phyloP scores from a whole-genome alignment of 768 basidiomycete species.

The Dioszegia aurantiaca region DNA sequence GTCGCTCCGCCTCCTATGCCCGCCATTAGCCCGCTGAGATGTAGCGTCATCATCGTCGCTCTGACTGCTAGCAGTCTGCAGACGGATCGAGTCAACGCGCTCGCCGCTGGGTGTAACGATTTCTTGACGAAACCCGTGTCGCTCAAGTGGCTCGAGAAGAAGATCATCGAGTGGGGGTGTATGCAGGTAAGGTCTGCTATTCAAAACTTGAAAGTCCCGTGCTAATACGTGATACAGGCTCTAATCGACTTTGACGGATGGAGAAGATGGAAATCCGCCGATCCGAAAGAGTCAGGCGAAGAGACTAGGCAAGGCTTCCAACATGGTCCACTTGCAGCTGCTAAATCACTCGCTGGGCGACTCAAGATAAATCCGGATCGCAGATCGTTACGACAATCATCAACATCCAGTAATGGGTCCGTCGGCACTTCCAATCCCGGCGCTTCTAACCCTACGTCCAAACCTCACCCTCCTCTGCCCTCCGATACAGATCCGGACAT shows the following conservation, averaged over 20 bases:
- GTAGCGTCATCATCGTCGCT: slow-evolving; percentile 98
- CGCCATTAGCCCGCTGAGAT: slow-evolving; percentile 61
- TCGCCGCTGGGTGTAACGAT: slow-evolving; percentile 97
- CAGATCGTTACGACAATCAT: slow-evolving; percentile 6
- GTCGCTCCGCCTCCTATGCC: too few species aligned
- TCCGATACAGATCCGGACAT: slow-evolving; percentile 12
- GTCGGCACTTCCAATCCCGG: background rate
- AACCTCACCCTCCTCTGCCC: background rate
- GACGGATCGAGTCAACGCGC: slow-evolving; percentile 90
- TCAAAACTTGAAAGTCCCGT: too few species aligned
- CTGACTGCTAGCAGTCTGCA: slow-evolving; percentile 94
- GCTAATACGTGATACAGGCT: too few species aligned
- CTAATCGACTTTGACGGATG: slow-evolving; percentile 54
- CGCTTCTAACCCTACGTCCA: background rate
- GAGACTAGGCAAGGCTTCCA: slow-evolving; percentile 44
- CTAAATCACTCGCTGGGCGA: slow-evolving; percentile 39
- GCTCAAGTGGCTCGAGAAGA: slow-evolving; percentile 90
- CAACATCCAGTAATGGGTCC: background rate
- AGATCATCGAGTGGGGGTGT: slow-evolving; percentile 99
- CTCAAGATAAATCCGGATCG: slow-evolving; percentile 34
- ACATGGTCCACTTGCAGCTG: slow-evolving; percentile 44
- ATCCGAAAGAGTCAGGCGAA: slow-evolving; percentile 25
- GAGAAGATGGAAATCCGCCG: slow-evolving; percentile 49
- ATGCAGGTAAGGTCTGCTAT: slow-evolving; percentile 64
- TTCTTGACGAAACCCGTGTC: slow-evolving; percentile 97